These are phyloP conservation scores for Gastrodia elata DNA, from an alignment of 106 monocot species.

Conservation along the genomic window DNA sequence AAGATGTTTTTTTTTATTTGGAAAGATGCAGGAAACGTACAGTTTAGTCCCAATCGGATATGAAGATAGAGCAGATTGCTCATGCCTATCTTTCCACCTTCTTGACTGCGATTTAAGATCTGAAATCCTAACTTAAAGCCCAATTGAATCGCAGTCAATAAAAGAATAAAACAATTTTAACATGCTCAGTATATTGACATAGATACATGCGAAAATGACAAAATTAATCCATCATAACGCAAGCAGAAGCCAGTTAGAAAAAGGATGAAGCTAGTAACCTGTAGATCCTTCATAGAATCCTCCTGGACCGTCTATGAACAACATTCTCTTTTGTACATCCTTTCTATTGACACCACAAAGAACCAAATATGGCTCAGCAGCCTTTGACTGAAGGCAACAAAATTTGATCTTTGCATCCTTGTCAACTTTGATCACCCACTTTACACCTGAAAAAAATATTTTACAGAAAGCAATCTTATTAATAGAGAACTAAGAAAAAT, in stretches of 20 bases:
- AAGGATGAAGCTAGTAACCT: conserved; percentile 25
- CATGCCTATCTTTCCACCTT: neutral
- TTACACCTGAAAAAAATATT: conserved; percentile 44
- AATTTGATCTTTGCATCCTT: conserved; percentile 74
- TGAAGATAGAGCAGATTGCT: neutral
- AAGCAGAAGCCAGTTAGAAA: neutral
- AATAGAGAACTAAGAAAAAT: neutral
- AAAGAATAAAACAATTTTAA: neutral
- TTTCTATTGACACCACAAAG: conserved; percentile 50
- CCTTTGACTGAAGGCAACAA: conserved; percentile 81
- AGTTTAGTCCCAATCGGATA: neutral
- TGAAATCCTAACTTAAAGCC: neutral
- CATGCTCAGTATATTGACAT: neutral
- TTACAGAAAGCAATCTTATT: neutral
- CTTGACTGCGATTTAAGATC: neutral
- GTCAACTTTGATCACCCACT: conserved; percentile 79
- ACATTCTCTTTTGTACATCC: conserved; percentile 53
- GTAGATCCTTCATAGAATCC: conserved; percentile 63
- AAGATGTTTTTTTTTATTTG: too few relatives aligned
- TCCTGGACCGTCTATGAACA: conserved; percentile 69
- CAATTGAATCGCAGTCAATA: neutral
- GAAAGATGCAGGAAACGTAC: neutral
- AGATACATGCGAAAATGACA: neutral
- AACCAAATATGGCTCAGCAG: conserved; percentile 71
- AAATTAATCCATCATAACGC: neutral